phyloP scores from a whole-genome alignment of 2,329 filamentous ascomycete genomes.

The Trichoderma sp. region DNA sequence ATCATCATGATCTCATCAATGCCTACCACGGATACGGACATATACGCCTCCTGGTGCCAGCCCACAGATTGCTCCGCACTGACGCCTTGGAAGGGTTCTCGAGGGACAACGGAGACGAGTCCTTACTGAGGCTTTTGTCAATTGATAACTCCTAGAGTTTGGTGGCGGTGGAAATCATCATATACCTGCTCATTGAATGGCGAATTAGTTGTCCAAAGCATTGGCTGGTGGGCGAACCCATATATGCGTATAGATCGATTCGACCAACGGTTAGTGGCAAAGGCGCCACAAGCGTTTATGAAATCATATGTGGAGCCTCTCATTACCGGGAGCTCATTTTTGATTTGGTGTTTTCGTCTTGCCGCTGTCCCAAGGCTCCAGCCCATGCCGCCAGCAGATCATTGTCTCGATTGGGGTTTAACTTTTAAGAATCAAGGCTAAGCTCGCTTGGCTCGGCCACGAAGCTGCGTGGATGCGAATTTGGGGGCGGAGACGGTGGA shows the following conservation, averaged over 20 bases:
- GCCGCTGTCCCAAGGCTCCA: neutral
- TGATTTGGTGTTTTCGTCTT: neutral
- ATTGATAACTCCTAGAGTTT: neutral
- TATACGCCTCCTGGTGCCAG: neutral
- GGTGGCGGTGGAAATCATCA: neutral
- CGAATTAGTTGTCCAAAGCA: neutral
- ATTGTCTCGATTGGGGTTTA: neutral
- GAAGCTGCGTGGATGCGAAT: neutral
- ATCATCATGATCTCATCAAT: constrained; percentile 1
- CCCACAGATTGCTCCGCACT: neutral
- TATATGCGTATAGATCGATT: neutral
- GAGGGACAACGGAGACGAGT: neutral
- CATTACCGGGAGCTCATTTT: neutral
- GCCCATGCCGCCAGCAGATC: neutral
- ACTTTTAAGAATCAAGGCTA: neutral
- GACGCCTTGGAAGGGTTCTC: neutral
- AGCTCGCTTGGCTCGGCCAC: neutral
- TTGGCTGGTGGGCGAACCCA: neutral
- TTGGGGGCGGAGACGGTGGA: neutral
- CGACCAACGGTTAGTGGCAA: neutral
- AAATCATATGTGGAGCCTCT: constrained; percentile 3
- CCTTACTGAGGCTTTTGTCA: neutral
- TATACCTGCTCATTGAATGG: neutral
- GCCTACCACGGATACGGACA: neutral
- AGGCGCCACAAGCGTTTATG: neutral